These are phyloP conservation scores for Cytospora piceae DNA, from an alignment of 2,329 filamentous ascomycete genomes.

Conservation along the genomic window DNA sequence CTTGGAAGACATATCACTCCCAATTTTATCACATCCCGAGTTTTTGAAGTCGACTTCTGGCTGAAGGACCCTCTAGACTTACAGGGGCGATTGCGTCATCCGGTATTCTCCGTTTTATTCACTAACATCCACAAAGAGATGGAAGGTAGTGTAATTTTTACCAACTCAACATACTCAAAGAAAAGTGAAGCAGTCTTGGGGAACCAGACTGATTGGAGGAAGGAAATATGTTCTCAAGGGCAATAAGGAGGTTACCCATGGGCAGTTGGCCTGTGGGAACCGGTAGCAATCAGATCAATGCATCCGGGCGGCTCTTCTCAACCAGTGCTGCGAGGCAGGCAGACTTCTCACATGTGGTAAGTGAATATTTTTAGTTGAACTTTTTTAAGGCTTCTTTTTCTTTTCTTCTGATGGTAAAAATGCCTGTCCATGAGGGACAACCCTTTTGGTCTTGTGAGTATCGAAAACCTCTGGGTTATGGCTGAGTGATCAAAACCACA, in stretches of 20 bases:
- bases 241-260: constrained; percentile 5
- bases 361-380: constrained; percentile 27
- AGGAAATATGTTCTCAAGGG: constrained; percentile 25
- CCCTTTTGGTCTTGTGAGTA: neutral
- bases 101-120: neutral
- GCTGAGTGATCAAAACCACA: neutral
- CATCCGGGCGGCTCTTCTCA: constrained; percentile 40
- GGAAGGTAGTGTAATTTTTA: neutral
- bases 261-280: neutral
- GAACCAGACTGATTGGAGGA: neutral
- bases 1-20: too few relatives aligned
- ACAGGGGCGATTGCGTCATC: constrained; percentile 21
- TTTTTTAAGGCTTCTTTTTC: too few relatives aligned
- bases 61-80: neutral
- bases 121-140: neutral
- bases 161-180: neutral
- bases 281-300: neutral
- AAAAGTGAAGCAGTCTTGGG: neutral
- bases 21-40: neutral
- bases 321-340: constrained; percentile 39
- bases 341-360: constrained; percentile 53
- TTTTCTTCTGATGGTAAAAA: too few relatives aligned
- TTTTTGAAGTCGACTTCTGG: neutral
- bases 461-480: neutral
- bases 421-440: too few relatives aligned